These are phyloP conservation scores for Kregervanrija delftensis DNA, from an alignment of 805 yeast species.

Conservation along the genomic window DNA sequence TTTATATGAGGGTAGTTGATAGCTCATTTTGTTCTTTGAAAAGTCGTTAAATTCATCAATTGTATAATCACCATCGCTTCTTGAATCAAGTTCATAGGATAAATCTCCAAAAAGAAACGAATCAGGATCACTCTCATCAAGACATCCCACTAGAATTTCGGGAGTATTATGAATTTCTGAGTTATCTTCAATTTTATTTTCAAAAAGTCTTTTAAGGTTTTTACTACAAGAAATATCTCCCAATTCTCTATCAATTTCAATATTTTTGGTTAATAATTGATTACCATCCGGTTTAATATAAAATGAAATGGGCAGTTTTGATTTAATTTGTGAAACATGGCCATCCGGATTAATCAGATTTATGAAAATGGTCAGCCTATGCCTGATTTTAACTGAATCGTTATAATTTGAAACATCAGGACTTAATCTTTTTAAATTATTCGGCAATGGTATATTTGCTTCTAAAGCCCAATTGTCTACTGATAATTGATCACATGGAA, in stretches of 20 bases:
- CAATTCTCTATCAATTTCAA: constrained; percentile 12
- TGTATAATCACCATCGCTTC: constrained; percentile 1
- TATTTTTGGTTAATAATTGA: constrained; percentile 19
- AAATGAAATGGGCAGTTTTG: constrained; percentile 41
- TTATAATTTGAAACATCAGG: constrained; percentile 37
- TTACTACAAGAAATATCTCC: neutral
- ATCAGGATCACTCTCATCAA: constrained; percentile 7
- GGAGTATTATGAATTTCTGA: neutral
- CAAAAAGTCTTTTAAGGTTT: constrained; percentile 1
- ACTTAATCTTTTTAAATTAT: constrained; percentile 31
- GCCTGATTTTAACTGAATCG: constrained; percentile 37
- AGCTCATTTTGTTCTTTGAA: constrained; percentile 2
- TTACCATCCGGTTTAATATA: constrained; percentile 32
- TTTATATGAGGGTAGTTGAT: constrained; percentile 20
- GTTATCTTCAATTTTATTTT: neutral
- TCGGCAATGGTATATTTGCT: constrained; percentile 35
- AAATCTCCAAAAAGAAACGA: constrained; percentile 8
- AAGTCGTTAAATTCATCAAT: constrained; percentile 13
- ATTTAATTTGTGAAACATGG: constrained; percentile 43
- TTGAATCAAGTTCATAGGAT: neutral
- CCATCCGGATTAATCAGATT: constrained; percentile 43
- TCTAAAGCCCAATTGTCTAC: constrained; percentile 41
- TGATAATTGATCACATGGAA: constrained; percentile 26
- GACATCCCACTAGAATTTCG: constrained; percentile 4
- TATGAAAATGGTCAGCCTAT: constrained; percentile 37